phyloP scores from a whole-genome alignment of 345 rosid genomes.

The Balakata baccata region DNA sequence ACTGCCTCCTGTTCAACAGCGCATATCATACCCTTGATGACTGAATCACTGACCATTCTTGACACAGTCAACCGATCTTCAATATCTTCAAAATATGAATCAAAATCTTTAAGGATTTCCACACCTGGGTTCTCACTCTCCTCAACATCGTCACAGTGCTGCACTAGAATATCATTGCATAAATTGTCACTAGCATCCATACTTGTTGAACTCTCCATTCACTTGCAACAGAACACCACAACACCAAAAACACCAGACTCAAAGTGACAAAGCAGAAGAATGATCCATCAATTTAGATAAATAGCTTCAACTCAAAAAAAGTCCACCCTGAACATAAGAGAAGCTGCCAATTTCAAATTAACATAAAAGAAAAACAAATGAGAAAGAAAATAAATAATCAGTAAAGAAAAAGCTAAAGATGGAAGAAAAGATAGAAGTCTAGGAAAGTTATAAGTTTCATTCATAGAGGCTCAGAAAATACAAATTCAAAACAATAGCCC shows the following conservation, averaged over 20 bases:
- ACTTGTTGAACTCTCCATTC: slow-evolving; percentile 30
- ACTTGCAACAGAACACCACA: slow-evolving; percentile 18
- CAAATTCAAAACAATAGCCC: background rate
- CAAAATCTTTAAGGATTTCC: slow-evolving; percentile 53
- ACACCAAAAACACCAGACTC: slow-evolving; percentile 7
- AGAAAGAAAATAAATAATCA: background rate
- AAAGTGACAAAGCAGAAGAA: slow-evolving; percentile 4
- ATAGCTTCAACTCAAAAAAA: background rate
- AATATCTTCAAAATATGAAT: slow-evolving; percentile 60
- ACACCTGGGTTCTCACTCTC: slow-evolving; percentile 49
- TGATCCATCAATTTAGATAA: background rate
- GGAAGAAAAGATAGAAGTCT: too few relatives aligned
- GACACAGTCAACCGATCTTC: slow-evolving; percentile 54
- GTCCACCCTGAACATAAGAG: background rate
- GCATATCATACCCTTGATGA: slow-evolving; percentile 57
- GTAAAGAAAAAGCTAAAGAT: background rate
- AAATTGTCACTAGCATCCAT: slow-evolving; percentile 24
- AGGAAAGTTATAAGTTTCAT: too few relatives aligned
- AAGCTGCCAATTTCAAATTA: background rate
- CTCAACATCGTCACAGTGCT: slow-evolving; percentile 19
- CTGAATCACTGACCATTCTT: slow-evolving; percentile 72
- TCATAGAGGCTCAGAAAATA: background rate
- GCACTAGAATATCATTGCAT: slow-evolving; percentile 10
- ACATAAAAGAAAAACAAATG: background rate
- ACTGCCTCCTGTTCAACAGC: slow-evolving; percentile 60